Conservation (phyloP, 805 yeast genomes). For the Kodamaea neixiangensis region DNA sequence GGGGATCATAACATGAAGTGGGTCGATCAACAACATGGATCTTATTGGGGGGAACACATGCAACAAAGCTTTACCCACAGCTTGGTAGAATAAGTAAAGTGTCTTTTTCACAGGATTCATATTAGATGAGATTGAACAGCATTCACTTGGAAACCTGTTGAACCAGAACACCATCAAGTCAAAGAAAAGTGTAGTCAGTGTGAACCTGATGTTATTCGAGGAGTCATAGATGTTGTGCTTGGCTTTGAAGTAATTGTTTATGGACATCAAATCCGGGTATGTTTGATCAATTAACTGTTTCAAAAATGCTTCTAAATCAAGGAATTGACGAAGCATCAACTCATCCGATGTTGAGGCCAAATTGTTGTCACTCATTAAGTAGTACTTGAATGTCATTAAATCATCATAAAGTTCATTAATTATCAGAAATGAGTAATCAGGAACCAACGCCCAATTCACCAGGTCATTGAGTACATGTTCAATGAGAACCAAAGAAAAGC, state of each 20-base stretch:
- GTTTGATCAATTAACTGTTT: constrained; percentile 24
- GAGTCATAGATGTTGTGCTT: constrained; percentile 16
- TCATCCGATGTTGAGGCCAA: constrained; percentile 10
- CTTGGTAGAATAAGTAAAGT: constrained; percentile 35
- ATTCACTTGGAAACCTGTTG: constrained; percentile 34
- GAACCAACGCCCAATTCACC: constrained; percentile 24
- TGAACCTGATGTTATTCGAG: constrained; percentile 21
- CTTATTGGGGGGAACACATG: constrained; percentile 38
- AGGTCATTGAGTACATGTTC: constrained; percentile 25
- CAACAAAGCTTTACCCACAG: constrained; percentile 35
- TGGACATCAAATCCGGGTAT: constrained; percentile 27
- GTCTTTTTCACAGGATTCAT: constrained; percentile 33
- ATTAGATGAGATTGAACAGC: constrained; percentile 27
- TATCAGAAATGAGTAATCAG: constrained; percentile 37
- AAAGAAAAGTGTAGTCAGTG: constrained; percentile 33
- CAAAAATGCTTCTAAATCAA: constrained; percentile 34
- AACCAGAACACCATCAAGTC: constrained; percentile 39
- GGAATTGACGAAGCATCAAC: constrained; percentile 14
- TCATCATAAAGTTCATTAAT: constrained; percentile 27
- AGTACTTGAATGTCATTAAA: constrained; percentile 28
- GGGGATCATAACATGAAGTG: constrained; percentile 34
- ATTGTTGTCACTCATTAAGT: constrained; percentile 17
- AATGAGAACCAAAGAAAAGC: constrained; percentile 22
- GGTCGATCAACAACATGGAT: constrained; percentile 35
- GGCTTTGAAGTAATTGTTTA: constrained; percentile 27